Evolutionary conservation across 495 filamentous ascomycete genomes (phyloP), one percentile per base, ranked within the genome.

Genomic region (Neurospora sp.): DNA sequence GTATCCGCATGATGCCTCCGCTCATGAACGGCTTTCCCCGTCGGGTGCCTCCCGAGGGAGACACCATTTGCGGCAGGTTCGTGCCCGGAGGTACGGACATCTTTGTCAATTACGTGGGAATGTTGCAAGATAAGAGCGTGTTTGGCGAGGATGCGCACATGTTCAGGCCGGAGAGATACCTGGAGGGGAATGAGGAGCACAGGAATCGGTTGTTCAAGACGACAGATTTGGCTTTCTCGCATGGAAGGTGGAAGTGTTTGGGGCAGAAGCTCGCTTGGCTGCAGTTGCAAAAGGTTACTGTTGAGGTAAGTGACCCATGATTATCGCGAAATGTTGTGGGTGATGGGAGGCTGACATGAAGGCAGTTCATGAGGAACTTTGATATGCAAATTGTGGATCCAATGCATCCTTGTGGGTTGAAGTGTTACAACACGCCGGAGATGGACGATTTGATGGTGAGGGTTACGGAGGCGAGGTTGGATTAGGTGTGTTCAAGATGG

Each of bases 131-230:
- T 42, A 77, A 74, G 20, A 74, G 76, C 9, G 74, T 88, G 7
- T 89, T 80, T 70, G 87, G 87, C 0, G 70, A 78, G 14, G 82
- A 87, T 72, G 79, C 78, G 1, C 74, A 85, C 42, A 31, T 78
- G 10, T 89, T 86, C 70, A 78, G 83, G 1, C 87, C 87, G 0
- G 87, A 86, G 72, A 79, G 87, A 45, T 89, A 87, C 84, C 78
- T 88, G 7, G 74, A 76, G 35, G 74, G 74, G 8, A 74, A 77
- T 20, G 27, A 68, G 10, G 71, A 75, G 40, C 16, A 44, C 17
- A 40, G 14, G 31, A 68, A 45, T 39, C 61, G 10, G 14, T 68
- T 27, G 73, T 31, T 12, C 39, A 73, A 40, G 40, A 59, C 48
- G 17, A 39, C 71, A 0, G 73, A 76, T 12, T 71, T 76, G 4